Evolutionary conservation across 805 yeast genomes (phyloP).

Genomic region (Yamadazyma kitorensis): DNA sequence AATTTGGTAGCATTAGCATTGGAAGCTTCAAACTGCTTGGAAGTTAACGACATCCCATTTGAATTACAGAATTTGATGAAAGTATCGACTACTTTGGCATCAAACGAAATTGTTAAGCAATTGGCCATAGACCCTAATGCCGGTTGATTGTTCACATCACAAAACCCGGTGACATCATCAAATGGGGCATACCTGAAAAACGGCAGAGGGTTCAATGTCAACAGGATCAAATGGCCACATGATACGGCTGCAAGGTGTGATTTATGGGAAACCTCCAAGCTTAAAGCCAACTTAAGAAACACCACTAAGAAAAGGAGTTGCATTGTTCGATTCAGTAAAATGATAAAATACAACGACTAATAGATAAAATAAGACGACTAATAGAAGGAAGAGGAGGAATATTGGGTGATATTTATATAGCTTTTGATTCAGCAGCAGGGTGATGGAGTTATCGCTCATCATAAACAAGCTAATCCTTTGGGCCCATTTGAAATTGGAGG

Average conservation of each 20-base stretch:
- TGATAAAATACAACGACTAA: no score
- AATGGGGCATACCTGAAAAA: constrained; percentile 2
- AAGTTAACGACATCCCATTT: constrained; percentile 20
- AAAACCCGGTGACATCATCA: constrained; percentile 17
- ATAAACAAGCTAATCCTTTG: no score
- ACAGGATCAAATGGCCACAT: constrained; percentile 5
- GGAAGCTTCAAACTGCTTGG: constrained; percentile 27
- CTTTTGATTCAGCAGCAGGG: no score
- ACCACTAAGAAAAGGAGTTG: no score
- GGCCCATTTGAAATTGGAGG: no score
- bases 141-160: constrained; percentile 31
- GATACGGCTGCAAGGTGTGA: constrained; percentile 1
- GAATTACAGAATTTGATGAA: constrained; percentile 19
- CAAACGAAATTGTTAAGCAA: constrained; percentile 19
- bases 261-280: constrained; percentile 3
- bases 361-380: no score
- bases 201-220: constrained; percentile 1
- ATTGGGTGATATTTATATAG: no score
- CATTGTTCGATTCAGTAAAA: no score
- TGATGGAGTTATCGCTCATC: no score
- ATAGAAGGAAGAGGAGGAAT: no score
- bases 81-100: constrained; percentile 17
- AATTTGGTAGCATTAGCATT: constrained; percentile 41
- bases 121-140: constrained; percentile 39
- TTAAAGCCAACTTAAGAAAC: no score